These are phyloP conservation scores for Auriscalpium vulgare DNA, from an alignment of 768 basidiomycete species.

Conservation along the genomic window DNA sequence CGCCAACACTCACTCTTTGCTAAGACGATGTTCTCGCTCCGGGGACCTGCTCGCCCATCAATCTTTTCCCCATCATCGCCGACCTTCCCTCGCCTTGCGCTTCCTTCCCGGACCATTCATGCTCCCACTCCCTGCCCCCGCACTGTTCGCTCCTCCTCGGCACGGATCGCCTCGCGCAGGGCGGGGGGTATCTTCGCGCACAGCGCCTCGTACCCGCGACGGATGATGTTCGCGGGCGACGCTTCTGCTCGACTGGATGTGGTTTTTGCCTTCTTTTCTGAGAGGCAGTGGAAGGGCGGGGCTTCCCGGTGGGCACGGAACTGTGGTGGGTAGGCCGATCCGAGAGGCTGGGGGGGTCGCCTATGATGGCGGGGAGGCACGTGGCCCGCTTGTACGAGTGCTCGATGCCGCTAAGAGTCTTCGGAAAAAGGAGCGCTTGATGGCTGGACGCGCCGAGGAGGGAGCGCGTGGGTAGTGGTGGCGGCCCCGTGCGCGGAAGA, in stretches of 20 bases:
- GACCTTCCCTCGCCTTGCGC: conserved; percentile 18
- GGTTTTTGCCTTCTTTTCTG: conserved; percentile 97
- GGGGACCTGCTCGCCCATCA: conserved; percentile 82
- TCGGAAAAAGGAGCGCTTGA: conserved; percentile 13
- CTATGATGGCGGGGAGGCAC: neutral
- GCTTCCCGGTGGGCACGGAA: conserved; percentile 18
- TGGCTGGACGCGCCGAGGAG: neutral
- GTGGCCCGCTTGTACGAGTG: conserved; percentile 5
- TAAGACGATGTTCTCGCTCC: conserved; percentile 86
- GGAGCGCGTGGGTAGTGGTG: conserved; percentile 7
- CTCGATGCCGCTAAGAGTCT: conserved; percentile 4
- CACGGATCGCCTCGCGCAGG: conserved; percentile 69
- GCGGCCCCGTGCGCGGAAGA: conserved; percentile 1
- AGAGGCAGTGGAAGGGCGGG: conserved; percentile 54
- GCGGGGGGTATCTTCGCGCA: conserved; percentile 81
- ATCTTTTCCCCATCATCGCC: conserved; percentile 50
- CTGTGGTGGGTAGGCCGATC: conserved; percentile 8
- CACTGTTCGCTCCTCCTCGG: conserved; percentile 53
- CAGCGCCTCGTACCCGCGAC: conserved; percentile 81
- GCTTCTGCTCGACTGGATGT: conserved; percentile 91
- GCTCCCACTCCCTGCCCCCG: conserved; percentile 24
- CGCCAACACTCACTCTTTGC: conserved; percentile 62
- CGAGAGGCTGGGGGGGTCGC: conserved; percentile 3
- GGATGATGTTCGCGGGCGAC: conserved; percentile 88
- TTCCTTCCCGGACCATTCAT: conserved; percentile 26